Evolutionary conservation across 441 rosid genomes (phyloP), one percentile per base, ranked within the genome.

Genomic region (Populus hybrid): DNA sequence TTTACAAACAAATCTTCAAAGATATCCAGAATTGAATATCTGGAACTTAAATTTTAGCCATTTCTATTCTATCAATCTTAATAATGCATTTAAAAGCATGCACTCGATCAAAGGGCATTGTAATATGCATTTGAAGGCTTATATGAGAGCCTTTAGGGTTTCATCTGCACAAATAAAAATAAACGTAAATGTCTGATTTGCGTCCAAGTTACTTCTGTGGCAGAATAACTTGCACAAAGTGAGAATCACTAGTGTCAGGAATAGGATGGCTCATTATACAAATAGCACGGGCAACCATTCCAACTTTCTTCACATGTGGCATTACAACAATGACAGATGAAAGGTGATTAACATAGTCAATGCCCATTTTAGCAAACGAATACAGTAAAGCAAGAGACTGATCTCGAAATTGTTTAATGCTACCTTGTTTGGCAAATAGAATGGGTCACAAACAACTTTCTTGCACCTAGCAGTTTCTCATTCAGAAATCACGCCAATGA

Each of bases 391-490:
- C 56, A 45, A 14, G 20, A 45, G 56, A 45, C 20, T 14, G 0
- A 14, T 50, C 36, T n/a, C 64, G 7, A 28, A 29, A 33, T 18
- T 26, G 16, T 20, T 59, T 40, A n/a, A n/a, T 33, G 9, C 31
- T 5, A 92, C 98, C 94, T 94, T 94, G 80, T 80, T 73, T 1
- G 94, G 82, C 74, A 92, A 83, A 85, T 92, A 94, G 28, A 92
- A 94, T 71, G 97, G 95, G 75, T 94, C 93, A 50, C 97, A 92
- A 72, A 94, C 95, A 84, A 90, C 89, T 86, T 92, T 94, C 85
- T 92, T 94, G 85, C 97, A 92, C 81, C 80, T 92, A 18, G 96
- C 94, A 76, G 94, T 94, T 85, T 94, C 98, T 65, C 94, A 93
- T 78, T 89, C 92, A 8, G 97, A 94, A 20, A 92, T 90, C 74